Percentiles rank a stretch among this genome's conserved stretches.
Conservation (phyloP, 1,139 yeast genomes). For the Pichia norvegensis region DNA sequence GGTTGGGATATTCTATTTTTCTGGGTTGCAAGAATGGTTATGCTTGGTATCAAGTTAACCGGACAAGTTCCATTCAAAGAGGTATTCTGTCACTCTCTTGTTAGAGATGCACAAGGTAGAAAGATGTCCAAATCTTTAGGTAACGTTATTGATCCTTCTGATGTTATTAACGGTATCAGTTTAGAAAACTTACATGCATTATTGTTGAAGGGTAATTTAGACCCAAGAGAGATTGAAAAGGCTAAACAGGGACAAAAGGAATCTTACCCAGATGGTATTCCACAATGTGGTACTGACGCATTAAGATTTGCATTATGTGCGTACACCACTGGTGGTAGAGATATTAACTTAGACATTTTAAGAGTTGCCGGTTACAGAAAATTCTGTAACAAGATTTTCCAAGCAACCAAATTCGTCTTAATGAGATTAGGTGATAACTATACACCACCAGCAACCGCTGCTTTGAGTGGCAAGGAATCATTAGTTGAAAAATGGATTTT, state of each 20-base stretch:
- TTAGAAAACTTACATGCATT: conserved; percentile 75
- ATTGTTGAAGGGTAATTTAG: conserved; percentile 74
- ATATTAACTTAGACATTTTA: conserved; percentile 88
- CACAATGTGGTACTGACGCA: conserved; percentile 99
- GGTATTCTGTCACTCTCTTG: conserved; percentile 96
- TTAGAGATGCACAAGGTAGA: conserved; percentile 98
- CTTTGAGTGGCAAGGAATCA: conserved; percentile 71
- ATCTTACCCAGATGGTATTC: conserved; percentile 94
- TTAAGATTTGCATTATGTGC: conserved; percentile 97
- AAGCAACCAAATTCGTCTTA: conserved; percentile 94
- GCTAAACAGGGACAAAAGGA: conserved; percentile 84
- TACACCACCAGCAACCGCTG: conserved; percentile 59
- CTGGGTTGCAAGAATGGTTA: conserved; percentile 97
- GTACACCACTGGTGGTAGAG: conserved; percentile 97
- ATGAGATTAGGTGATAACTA: conserved; percentile 89
- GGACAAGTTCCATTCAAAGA: conserved; percentile 91
- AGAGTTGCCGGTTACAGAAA: conserved; percentile 99
- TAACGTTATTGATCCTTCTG: conserved; percentile 92
- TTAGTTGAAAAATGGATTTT: conserved; percentile 96
- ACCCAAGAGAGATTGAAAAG: conserved; percentile 77
- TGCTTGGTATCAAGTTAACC: conserved; percentile 82
- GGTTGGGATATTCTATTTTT: conserved; percentile 99
- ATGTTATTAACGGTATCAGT: conserved; percentile 83
- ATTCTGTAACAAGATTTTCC: conserved; percentile 98
- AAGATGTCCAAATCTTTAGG: conserved; percentile 98